Conservation (phyloP, 2,329 filamentous ascomycete genomes). For the Zasmidium cellare region DNA sequence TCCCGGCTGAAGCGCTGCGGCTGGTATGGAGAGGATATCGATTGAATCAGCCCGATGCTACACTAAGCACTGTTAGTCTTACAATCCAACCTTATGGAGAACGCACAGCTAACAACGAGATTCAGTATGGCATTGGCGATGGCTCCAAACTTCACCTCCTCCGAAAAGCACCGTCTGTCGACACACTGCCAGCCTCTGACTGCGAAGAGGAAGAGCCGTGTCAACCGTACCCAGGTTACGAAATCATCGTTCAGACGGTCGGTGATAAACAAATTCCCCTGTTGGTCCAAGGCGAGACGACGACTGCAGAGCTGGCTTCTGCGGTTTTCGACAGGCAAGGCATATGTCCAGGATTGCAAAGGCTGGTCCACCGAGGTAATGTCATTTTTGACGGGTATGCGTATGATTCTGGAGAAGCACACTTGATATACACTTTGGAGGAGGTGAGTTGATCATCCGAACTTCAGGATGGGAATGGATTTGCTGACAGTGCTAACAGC, state of each 20-base stretch:
- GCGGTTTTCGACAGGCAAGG: conserved; percentile 6
- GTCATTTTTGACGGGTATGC: conserved; percentile 13
- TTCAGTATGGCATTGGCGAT: conserved; percentile 9
- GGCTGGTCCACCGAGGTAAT: conserved; percentile 6
- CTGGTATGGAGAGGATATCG: conserved; percentile 17
- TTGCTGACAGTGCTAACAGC: not conserved
- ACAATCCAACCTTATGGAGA: not conserved
- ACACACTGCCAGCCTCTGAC: conserved; percentile 1
- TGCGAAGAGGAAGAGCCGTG: not conserved
- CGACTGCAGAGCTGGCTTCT: conserved; percentile 10
- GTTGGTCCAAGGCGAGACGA: conserved; percentile 4
- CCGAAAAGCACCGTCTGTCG: not conserved
- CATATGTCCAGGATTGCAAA: conserved; percentile 9
- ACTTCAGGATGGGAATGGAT: too few species aligned
- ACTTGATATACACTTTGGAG: conserved; percentile 9
- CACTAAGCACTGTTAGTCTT: conserved; percentile 6
- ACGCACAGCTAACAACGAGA: not conserved
- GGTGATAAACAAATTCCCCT: conserved; percentile 5
- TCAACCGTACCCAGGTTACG: conserved; percentile 1
- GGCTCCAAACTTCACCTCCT: conserved; percentile 5
- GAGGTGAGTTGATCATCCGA: conserved; percentile 14
- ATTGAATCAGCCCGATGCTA: conserved; percentile 18
- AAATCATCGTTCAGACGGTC: conserved; percentile 9
- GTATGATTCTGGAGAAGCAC: conserved; percentile 3
- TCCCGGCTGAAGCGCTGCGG: conserved; percentile 12